Percentiles rank a stretch among this genome's conserved stretches.
Evolutionary conservation across 1,139 yeast species (phyloP).

Genomic region (Hemisphaericaspora xylanilytica): DNA sequence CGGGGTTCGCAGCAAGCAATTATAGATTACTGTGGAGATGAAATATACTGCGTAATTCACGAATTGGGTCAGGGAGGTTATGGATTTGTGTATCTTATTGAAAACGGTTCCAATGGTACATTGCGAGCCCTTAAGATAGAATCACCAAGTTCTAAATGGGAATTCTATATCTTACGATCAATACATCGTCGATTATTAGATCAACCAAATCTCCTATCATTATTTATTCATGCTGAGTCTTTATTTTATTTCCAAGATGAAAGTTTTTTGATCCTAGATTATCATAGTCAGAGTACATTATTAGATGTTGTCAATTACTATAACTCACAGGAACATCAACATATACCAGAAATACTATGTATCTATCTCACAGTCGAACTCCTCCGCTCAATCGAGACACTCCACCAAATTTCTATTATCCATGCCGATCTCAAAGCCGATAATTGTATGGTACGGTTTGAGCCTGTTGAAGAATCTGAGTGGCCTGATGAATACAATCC

Average conservation of each 20-base stretch:
- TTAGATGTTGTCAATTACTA: slow-evolving; percentile 65
- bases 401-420: slow-evolving; percentile 65
- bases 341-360: slow-evolving; percentile 60
- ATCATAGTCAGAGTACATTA: slow-evolving; percentile 70
- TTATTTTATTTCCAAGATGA: slow-evolving; percentile 66
- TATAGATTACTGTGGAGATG: slow-evolving; percentile 50
- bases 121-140: slow-evolving; percentile 73
- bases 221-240: slow-evolving; percentile 46
- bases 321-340: slow-evolving; percentile 22
- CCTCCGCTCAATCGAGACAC: slow-evolving; percentile 54
- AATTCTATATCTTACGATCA: slow-evolving; percentile 66
- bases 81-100: slow-evolving; percentile 76
- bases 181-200: slow-evolving; percentile 39
- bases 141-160: slow-evolving; percentile 75
- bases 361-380: slow-evolving; percentile 66
- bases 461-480: slow-evolving; percentile 17
- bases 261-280: slow-evolving; percentile 69
- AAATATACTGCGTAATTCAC: slow-evolving; percentile 53
- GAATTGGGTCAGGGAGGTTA: slow-evolving; percentile 79
- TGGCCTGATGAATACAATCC: slow-evolving; percentile 28
- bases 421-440: slow-evolving; percentile 90
- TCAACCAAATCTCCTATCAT: neutral
- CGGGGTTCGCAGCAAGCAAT: slow-evolving; percentile 42
- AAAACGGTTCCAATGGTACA: slow-evolving; percentile 52
- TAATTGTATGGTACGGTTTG: slow-evolving; percentile 74